These are phyloP conservation scores for Scleromitrula shiraiana DNA, from an alignment of 2,329 filamentous ascomycete genomes.

Conservation along the genomic window DNA sequence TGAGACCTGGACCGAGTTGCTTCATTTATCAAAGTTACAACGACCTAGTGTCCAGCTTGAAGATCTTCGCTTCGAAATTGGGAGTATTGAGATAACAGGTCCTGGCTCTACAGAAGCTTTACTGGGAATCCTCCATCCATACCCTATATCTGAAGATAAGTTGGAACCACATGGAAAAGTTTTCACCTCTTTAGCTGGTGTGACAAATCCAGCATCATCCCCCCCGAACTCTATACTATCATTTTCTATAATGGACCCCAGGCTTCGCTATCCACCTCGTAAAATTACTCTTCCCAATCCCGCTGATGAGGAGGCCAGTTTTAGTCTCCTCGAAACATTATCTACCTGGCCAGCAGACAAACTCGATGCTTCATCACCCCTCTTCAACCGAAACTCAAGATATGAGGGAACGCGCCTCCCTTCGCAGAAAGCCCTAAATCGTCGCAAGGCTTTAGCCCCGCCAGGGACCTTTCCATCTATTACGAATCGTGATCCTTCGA, in stretches of 20 bases:
- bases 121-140: constrained; percentile 56
- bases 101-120: constrained; percentile 76
- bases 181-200: constrained; percentile 45
- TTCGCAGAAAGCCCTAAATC: constrained; percentile 74
- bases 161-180: constrained; percentile 38
- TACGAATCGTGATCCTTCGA: constrained; percentile 57
- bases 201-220: constrained; percentile 62
- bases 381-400: constrained; percentile 64
- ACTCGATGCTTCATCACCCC: constrained; percentile 36
- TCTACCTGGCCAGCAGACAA: constrained; percentile 60
- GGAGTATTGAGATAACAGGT: constrained; percentile 61
- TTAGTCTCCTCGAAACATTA: constrained; percentile 49
- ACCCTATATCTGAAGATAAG: constrained; percentile 29
- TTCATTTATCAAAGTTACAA: constrained; percentile 50
- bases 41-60: constrained; percentile 54
- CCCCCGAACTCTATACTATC: constrained; percentile 62
- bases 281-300: constrained; percentile 37
- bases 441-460: constrained; percentile 55
- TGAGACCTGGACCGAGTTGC: constrained; percentile 54
- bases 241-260: constrained; percentile 71
- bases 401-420: constrained; percentile 58
- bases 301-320: constrained; percentile 31
- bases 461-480: constrained; percentile 56
- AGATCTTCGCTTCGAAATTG: constrained; percentile 64
- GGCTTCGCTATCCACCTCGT: constrained; percentile 67